Percentiles rank a stretch among this genome's conserved stretches.
These are phyloP conservation scores for Cytospora mali DNA, from an alignment of 2,329 filamentous ascomycete species.

Conservation along the genomic window DNA sequence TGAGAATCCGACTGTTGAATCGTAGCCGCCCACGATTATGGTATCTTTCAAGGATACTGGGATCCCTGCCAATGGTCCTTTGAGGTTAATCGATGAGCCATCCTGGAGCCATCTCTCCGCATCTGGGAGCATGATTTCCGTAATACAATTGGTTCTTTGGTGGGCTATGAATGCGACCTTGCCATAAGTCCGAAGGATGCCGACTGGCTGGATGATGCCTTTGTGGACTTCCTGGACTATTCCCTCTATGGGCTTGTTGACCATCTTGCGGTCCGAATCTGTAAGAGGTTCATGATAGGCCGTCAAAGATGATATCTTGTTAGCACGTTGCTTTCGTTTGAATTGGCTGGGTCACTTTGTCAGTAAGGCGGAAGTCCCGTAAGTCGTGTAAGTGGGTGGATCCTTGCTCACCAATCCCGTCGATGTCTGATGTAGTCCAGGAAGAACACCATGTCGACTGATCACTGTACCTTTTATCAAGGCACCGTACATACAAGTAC, in stretches of 20 bases:
- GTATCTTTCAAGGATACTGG: slow-evolving; percentile 84
- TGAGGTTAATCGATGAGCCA: slow-evolving; percentile 63
- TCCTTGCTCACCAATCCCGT: slow-evolving; percentile 66
- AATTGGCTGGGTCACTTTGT: slow-evolving; percentile 58
- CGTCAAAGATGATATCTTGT: slow-evolving; percentile 68
- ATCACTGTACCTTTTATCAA: slow-evolving; percentile 2
- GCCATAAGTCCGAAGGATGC: slow-evolving; percentile 82
- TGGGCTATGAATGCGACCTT: slow-evolving; percentile 86
- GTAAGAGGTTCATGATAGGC: slow-evolving; percentile 69
- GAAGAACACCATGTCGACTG: slow-evolving; percentile 44
- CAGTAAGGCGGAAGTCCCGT: slow-evolving; percentile 37
- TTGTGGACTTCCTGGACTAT: slow-evolving; percentile 78
- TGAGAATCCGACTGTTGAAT: slow-evolving; percentile 81
- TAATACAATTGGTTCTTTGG: slow-evolving; percentile 84
- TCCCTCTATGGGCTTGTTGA: slow-evolving; percentile 74
- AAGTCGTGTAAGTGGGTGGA: slow-evolving; percentile 6
- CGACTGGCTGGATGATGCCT: slow-evolving; percentile 64
- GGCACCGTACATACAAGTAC: not conserved
- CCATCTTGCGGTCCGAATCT: slow-evolving; percentile 63
- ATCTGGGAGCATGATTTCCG: slow-evolving; percentile 79
- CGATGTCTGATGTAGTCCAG: slow-evolving; percentile 69
- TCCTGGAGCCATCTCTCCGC: slow-evolving; percentile 72
- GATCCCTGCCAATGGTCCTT: slow-evolving; percentile 83
- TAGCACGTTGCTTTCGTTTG: slow-evolving; percentile 76
- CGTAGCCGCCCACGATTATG: slow-evolving; percentile 79